Conservation (phyloP, 108 stramenopile genomes). For the Epithemia pelagica region DNA sequence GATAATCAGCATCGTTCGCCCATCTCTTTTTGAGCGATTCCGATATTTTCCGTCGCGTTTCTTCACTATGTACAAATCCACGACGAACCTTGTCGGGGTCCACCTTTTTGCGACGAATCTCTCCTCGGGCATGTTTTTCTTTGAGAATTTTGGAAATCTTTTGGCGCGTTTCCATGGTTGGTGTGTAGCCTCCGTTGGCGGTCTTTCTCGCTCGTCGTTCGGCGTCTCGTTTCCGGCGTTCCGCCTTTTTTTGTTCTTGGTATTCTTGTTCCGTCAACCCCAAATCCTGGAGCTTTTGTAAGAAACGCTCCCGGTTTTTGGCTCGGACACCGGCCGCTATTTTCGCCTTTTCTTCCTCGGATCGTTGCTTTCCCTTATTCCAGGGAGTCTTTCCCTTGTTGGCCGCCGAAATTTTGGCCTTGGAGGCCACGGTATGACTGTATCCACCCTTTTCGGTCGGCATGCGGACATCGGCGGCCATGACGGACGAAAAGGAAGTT, state of each 20-base stretch:
- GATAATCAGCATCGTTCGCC: conserved; percentile 55
- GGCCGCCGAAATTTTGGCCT: conserved; percentile 78
- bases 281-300: conserved; percentile 51
- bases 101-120: conserved; percentile 32
- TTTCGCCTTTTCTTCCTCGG: conserved; percentile 55
- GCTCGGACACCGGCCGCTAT: conserved; percentile 76
- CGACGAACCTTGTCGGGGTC: conserved; percentile 47
- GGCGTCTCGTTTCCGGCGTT: conserved; percentile 18
- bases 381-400: conserved; percentile 84
- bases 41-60: conserved; percentile 66
- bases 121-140: conserved; percentile 62
- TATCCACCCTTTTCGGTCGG: conserved; percentile 75
- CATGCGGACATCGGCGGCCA: background rate
- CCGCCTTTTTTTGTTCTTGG: conserved; percentile 45
- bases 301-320: conserved; percentile 56
- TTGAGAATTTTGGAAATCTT: conserved; percentile 70
- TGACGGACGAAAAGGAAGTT: background rate
- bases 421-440: conserved; percentile 59
- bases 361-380: conserved; percentile 74
- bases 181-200: conserved; percentile 72
- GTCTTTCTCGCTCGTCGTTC: conserved; percentile 59
- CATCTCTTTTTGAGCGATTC: conserved; percentile 61
- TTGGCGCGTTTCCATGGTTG: conserved; percentile 69
- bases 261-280: conserved; percentile 79
- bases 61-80: conserved; percentile 72